Evolutionary conservation across 192 early-diverging fungal genomes (phyloP).

Genomic region (Jimgerdemannia flammicorona): DNA sequence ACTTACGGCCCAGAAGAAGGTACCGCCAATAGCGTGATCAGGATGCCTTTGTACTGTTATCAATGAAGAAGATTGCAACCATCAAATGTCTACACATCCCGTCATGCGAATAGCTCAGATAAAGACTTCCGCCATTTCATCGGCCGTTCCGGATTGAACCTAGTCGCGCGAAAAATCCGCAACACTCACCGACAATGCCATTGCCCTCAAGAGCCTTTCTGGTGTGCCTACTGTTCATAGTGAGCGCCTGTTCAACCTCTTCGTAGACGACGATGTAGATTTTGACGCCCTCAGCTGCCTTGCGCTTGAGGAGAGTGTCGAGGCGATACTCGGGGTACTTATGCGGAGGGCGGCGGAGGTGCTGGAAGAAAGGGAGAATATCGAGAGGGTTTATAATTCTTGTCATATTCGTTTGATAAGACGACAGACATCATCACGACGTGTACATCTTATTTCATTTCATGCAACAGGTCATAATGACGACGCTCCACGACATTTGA

Average conservation of each 20-base stretch:
- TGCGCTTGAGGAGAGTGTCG: constrained; percentile 72
- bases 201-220: constrained; percentile 61
- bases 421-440: too few species aligned
- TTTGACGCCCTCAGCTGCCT: constrained; percentile 83
- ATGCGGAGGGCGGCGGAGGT: constrained; percentile 69
- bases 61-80: neutral
- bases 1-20: constrained; percentile 77
- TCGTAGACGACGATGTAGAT: constrained; percentile 90
- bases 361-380: constrained; percentile 32
- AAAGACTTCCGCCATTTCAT: too few species aligned
- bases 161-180: constrained; percentile 33
- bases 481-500: too few species aligned
- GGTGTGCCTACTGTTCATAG: constrained; percentile 72
- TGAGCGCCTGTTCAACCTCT: constrained; percentile 75
- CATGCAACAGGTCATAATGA: too few species aligned
- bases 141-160: too few species aligned
- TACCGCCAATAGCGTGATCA: constrained; percentile 73
- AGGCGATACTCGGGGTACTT: constrained; percentile 78
- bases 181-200: constrained; percentile 67
- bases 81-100: neutral
- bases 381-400: too few species aligned
- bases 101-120: too few species aligned
- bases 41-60: constrained; percentile 76
- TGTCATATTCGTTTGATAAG: too few species aligned
- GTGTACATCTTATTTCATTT: too few species aligned